Evolutionary conservation across 2,329 filamentous ascomycete species (phyloP).

Genomic region (Magnaporthiopsis rhizophila): DNA sequence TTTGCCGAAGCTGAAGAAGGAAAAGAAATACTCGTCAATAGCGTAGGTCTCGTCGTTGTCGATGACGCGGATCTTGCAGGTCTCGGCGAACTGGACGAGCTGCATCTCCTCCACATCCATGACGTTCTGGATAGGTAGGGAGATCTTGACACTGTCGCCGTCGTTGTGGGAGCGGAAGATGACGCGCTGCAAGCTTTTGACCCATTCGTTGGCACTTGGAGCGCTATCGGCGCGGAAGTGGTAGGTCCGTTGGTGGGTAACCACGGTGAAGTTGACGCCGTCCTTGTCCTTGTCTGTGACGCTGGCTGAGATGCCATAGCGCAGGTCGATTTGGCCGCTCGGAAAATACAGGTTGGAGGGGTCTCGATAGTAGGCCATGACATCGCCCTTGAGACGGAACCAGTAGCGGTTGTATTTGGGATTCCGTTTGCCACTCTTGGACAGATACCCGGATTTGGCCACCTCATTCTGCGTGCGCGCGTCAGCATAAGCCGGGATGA

Average conservation of each 20-base stretch:
- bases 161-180: conserved; percentile 96
- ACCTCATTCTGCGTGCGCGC: conserved; percentile 48
- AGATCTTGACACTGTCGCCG: conserved; percentile 94
- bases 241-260: conserved; percentile 75
- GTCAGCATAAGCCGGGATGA: conserved; percentile 3
- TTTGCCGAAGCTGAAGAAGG: conserved; percentile 80
- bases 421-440: conserved; percentile 82
- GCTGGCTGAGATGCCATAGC: conserved; percentile 83
- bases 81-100: conserved; percentile 86
- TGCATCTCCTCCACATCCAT: conserved; percentile 89
- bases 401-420: conserved; percentile 85
- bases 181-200: conserved; percentile 84
- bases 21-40: conserved; percentile 98
- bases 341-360: conserved; percentile 86
- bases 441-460: conserved; percentile 80
- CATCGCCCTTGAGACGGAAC: conserved; percentile 88
- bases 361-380: conserved; percentile 81
- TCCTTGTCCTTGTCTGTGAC: conserved; percentile 73
- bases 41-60: conserved; percentile 93
- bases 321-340: conserved; percentile 81
- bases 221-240: conserved; percentile 84
- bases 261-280: conserved; percentile 67
- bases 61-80: conserved; percentile 85
- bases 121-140: conserved; percentile 77
- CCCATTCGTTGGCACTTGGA: conserved; percentile 90